These are phyloP conservation scores for Monsonia emarginata DNA, from an alignment of 441 rosid species.

Conservation along the genomic window DNA sequence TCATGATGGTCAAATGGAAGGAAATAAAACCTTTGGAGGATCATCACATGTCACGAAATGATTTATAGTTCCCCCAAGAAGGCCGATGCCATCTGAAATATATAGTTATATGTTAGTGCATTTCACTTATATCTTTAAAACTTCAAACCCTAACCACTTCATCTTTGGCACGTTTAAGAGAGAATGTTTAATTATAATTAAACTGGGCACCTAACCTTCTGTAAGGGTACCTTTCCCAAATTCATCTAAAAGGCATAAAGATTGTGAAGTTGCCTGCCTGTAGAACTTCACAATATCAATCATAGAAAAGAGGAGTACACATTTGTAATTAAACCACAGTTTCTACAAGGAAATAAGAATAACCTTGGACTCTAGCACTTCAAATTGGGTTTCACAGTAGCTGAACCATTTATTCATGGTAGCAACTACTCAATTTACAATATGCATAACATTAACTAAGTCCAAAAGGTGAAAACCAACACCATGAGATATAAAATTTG, in stretches of 20 bases:
- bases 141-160: not conserved
- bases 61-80: constrained; percentile 86
- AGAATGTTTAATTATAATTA: not conserved
- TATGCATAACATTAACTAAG: not conserved
- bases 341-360: not conserved
- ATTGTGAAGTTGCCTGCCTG: constrained; percentile 90
- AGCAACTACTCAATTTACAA: constrained; percentile 4
- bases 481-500: not conserved
- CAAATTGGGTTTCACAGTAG: not conserved
- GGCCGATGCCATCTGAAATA: constrained; percentile 78
- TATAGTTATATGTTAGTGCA: constrained; percentile 15
- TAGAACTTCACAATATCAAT: constrained; percentile 20
- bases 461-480: constrained; percentile 8
- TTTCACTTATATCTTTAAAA: constrained; percentile 7
- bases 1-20: constrained; percentile 9
- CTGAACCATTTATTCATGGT: constrained; percentile 5
- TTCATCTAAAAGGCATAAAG: constrained; percentile 86
- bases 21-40: constrained; percentile 76
- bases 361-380: not conserved
- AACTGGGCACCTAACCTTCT: constrained; percentile 49
- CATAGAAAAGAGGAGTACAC: constrained; percentile 8
- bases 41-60: constrained; percentile 50
- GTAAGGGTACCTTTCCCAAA: constrained; percentile 98
- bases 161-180: not conserved
- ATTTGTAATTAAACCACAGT: not conserved